Evolutionary conservation across 2,329 filamentous ascomycete species (phyloP).

Genomic region (Sarocladium brachiariae): DNA sequence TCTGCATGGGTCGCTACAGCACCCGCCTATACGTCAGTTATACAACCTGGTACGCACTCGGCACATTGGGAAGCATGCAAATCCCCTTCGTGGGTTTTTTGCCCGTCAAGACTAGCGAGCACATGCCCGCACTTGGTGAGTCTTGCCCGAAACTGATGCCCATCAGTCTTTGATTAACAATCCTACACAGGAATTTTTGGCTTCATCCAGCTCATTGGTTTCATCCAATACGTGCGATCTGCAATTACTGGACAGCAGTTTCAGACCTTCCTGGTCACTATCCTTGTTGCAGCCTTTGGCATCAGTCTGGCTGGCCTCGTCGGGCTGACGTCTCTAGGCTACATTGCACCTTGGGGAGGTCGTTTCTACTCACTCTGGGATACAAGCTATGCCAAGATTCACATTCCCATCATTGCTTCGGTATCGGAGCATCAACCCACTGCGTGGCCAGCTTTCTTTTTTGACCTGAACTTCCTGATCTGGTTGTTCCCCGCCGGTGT

Average conservation of each 20-base stretch:
- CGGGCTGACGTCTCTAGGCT: slow-evolving; percentile 78
- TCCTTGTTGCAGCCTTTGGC: slow-evolving; percentile 68
- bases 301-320: slow-evolving; percentile 70
- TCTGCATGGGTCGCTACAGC: slow-evolving; percentile 96
- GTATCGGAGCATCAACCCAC: slow-evolving; percentile 99
- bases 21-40: slow-evolving; percentile 92
- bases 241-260: slow-evolving; percentile 90
- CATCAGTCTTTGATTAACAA: background rate
- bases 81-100: slow-evolving; percentile 98
- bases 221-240: slow-evolving; percentile 84
- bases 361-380: slow-evolving; percentile 99
- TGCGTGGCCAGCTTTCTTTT: slow-evolving; percentile 98
- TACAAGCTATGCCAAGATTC: slow-evolving; percentile 96
- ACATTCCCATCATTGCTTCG: slow-evolving; percentile 99
- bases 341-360: slow-evolving; percentile 95
- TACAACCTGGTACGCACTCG: slow-evolving; percentile 95
- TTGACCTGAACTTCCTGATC: slow-evolving; percentile 95
- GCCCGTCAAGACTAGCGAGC: slow-evolving; percentile 93
- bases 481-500: slow-evolving; percentile 99
- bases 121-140: slow-evolving; percentile 92
- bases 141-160: background rate
- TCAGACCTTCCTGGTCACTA: slow-evolving; percentile 74
- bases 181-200: slow-evolving; percentile 72
- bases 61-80: slow-evolving; percentile 96
- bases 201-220: slow-evolving; percentile 85